Conservation (phyloP, 78 protist genomes). For the Bodo saltans region DNA sequence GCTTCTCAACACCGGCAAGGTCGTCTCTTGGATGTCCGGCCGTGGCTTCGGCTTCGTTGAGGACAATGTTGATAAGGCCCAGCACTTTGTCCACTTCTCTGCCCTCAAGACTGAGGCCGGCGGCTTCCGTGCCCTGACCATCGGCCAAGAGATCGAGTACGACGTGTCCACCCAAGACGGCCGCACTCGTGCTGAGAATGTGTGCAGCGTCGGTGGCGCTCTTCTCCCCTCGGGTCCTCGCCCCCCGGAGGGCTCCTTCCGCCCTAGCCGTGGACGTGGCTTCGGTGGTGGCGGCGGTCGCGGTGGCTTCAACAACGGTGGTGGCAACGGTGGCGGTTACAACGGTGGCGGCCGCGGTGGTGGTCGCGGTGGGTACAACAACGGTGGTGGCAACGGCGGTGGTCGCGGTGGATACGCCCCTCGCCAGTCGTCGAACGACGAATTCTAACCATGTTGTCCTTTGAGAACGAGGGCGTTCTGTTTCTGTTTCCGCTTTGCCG, state of each 20-base stretch:
- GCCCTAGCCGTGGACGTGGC: background rate
- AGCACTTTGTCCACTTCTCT: background rate
- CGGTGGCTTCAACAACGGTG: background rate
- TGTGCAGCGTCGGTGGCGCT: background rate
- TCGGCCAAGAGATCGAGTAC: background rate
- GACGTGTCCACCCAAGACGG: background rate
- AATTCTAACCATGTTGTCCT: no score
- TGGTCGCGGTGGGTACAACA: no score
- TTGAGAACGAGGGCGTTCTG: no score
- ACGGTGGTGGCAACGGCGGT: no score
- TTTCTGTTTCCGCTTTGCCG: no score
- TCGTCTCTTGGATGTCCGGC: background rate
- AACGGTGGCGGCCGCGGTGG: background rate
- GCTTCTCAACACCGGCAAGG: background rate
- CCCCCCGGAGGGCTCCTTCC: constrained; percentile 1
- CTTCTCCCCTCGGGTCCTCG: background rate
- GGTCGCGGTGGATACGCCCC: no score
- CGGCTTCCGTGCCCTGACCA: background rate
- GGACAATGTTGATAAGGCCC: background rate
- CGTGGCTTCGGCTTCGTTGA: background rate
- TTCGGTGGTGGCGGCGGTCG: background rate
- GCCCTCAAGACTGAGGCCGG: background rate
- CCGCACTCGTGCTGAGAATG: background rate
- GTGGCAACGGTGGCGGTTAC: background rate
- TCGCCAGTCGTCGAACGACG: no score